Percentiles rank a stretch among this genome's conserved stretches.
Evolutionary conservation across 148 eudicot genomes (phyloP).

Genomic region (Chenopodium album): DNA sequence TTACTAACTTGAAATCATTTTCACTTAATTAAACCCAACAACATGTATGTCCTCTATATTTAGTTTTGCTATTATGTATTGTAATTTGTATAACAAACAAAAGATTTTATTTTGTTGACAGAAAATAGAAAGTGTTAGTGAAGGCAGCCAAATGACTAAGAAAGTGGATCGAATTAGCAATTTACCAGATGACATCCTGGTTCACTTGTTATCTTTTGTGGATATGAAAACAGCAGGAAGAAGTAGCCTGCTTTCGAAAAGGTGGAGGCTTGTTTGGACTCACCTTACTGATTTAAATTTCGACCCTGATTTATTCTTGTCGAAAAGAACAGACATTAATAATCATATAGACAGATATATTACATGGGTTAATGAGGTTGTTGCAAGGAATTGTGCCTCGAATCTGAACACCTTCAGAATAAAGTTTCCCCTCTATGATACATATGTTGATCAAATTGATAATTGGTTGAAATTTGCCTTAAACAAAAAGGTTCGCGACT

Average conservation of each 20-base stretch:
- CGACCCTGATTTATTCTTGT: not conserved
- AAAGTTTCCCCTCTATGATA: not conserved
- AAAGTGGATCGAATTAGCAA: not conserved
- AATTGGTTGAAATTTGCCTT: slow-evolving; percentile 3
- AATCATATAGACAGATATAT: not conserved
- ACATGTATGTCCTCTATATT: too few relatives aligned
- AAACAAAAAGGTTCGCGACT: not conserved
- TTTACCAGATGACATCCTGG: slow-evolving; percentile 6
- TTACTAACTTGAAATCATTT: too few relatives aligned
- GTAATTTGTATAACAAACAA: too few relatives aligned
- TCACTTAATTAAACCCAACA: too few relatives aligned
- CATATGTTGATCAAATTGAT: not conserved
- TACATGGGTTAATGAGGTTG: not conserved
- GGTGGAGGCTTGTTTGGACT: slow-evolving; percentile 10
- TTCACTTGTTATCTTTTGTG: not conserved
- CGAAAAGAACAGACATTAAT: not conserved
- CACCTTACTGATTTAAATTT: slow-evolving; percentile 5
- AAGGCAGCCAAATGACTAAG: not conserved
- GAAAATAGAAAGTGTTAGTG: too few relatives aligned
- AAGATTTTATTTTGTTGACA: too few relatives aligned
- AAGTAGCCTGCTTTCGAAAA: slow-evolving; percentile 5
- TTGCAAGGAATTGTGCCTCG: too few relatives aligned
- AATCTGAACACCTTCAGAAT: too few relatives aligned
- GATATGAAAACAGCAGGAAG: not conserved
- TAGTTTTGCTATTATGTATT: too few relatives aligned